Base-by-base conservation (phyloP, 768 basidiomycete species). In the Chalciporus chontae region DNA sequence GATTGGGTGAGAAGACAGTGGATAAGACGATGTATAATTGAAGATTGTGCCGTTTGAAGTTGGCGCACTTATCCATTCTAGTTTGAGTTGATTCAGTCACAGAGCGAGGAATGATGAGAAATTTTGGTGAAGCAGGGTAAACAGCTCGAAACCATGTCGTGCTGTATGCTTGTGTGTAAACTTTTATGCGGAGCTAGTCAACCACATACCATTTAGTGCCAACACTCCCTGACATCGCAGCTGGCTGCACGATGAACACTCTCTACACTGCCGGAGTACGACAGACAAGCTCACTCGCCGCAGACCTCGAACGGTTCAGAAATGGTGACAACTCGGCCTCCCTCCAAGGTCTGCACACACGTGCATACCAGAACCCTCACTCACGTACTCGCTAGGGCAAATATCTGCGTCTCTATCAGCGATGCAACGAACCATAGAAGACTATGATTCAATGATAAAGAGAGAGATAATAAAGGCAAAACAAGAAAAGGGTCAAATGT, bases 371-470 rank as follows among this genome's bases (percentile, higher is more conserved):
- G 26, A 23, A 7, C 31, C 15, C 15, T 1, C 26, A n/a, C 37
- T 52, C 50, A 52, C 66, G 37, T 55, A 57, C 59, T 52, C 60
- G 70, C 68, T 75, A 94, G 94, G 94, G 69, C 95, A 98, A 79
- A 93, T 99, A 70, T 90, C 91, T 27, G 94, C 94, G n/a, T 94
- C 92, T 8, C 75, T 99, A n/a, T 83, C 92, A 23, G 94, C 93
- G 2, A 85, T 98, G 79, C 85, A 90, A 43, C 74, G 96, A 50
- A 94, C 96, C 47, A 85, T 98, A 55, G 94, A 97, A 53, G 96
- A 99, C 64, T 98, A 95, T 63, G 94, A 97, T 60, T 87, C 89
- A 8, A 94, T 98, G 90, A 92, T 90, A 0, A 90, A 87, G 72
- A 78, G 94, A 54, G 96, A 99, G 69, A 92, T 96, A 63, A 94